Percentiles rank a stretch among this genome's conserved stretches.
Conservation (phyloP, 2,329 filamentous ascomycete genomes). For the Colletotrichum lupini region DNA sequence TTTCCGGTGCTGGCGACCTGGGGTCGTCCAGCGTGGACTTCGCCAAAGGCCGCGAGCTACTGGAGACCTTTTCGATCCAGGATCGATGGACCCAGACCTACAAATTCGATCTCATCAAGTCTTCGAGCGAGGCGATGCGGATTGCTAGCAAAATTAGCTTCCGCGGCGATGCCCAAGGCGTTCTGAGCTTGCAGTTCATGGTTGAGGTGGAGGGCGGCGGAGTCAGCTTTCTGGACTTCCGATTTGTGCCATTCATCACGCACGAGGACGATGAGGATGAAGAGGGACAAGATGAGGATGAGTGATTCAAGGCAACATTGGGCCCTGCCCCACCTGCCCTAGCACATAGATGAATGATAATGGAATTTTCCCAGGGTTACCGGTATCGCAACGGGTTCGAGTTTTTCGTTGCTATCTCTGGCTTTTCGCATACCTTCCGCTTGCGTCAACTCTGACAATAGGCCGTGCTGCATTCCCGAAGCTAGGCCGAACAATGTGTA, state of each 20-base stretch:
- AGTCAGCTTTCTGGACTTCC: constrained; percentile 83
- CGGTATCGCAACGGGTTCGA: not conserved
- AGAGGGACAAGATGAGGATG: constrained; percentile 47
- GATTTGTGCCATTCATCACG: constrained; percentile 78
- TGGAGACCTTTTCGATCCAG: constrained; percentile 79
- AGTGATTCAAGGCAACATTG: not conserved
- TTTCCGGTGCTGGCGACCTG: constrained; percentile 73
- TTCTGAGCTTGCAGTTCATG: constrained; percentile 96
- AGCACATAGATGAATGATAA: not conserved
- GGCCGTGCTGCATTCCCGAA: constrained; percentile 25
- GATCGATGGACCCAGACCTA: constrained; percentile 77
- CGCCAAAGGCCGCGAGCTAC: constrained; percentile 70
- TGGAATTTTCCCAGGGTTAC: too few relatives aligned
- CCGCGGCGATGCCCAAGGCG: constrained; percentile 86
- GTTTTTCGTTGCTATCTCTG: not conserved
- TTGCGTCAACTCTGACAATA: constrained; percentile 15
- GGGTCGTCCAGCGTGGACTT: constrained; percentile 75
- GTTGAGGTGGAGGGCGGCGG: constrained; percentile 81
- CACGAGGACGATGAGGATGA: constrained; percentile 66
- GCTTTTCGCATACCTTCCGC: constrained; percentile 9
- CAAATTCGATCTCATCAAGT: constrained; percentile 87
- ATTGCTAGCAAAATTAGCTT: constrained; percentile 93
- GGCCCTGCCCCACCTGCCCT: not conserved
- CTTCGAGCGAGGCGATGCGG: constrained; percentile 91
- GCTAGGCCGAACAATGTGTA: constrained; percentile 4